A percentile compares a stretch with the other conserved stretches of the same genome.
These are phyloP conservation scores for Stachybotrys echinatus DNA, from an alignment of 2,329 filamentous ascomycete genomes.

Conservation along the genomic window DNA sequence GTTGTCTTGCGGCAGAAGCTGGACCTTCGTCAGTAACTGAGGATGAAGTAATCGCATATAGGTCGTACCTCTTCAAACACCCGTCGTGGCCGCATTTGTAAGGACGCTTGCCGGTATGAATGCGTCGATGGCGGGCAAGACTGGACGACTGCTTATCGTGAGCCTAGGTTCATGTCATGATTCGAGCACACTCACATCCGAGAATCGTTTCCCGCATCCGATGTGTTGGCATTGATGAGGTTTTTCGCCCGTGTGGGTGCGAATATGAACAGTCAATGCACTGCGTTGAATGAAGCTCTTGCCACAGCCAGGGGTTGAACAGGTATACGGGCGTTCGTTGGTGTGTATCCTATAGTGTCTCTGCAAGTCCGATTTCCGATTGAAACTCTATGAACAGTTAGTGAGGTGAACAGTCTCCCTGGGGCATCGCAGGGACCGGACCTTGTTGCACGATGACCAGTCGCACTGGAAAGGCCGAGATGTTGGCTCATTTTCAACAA, in stretches of 20 bases:
- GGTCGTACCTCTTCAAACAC: conserved; percentile 53
- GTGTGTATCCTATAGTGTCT: conserved; percentile 68
- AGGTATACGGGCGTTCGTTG: conserved; percentile 63
- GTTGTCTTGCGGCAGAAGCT: conserved; percentile 71
- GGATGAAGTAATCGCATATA: background rate
- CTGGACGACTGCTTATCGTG: conserved; percentile 50
- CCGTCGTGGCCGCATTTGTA: conserved; percentile 58
- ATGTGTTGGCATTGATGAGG: conserved; percentile 62
- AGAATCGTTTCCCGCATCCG: conserved; percentile 64
- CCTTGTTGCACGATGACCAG: conserved; percentile 58
- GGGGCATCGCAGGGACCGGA: conserved; percentile 22
- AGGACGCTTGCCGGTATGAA: conserved; percentile 62
- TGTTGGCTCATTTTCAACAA: conserved; percentile 59
- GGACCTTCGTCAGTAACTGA: conserved; percentile 11
- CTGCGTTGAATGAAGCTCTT: conserved; percentile 70
- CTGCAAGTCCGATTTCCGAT: conserved; percentile 66
- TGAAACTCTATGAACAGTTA: conserved; percentile 53
- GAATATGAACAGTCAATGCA: conserved; percentile 64
- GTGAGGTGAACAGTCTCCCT: background rate
- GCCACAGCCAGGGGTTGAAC: conserved; percentile 53
- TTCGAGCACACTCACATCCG: conserved; percentile 48
- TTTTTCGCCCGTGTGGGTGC: conserved; percentile 68
- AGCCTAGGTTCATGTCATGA: conserved; percentile 1
- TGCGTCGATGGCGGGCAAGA: conserved; percentile 58
- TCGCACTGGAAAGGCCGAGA: conserved; percentile 60